These are phyloP conservation scores for Gryganskiella cystojenkinii DNA, from an alignment of 192 early-diverging fungal species.

Conservation along the genomic window DNA sequence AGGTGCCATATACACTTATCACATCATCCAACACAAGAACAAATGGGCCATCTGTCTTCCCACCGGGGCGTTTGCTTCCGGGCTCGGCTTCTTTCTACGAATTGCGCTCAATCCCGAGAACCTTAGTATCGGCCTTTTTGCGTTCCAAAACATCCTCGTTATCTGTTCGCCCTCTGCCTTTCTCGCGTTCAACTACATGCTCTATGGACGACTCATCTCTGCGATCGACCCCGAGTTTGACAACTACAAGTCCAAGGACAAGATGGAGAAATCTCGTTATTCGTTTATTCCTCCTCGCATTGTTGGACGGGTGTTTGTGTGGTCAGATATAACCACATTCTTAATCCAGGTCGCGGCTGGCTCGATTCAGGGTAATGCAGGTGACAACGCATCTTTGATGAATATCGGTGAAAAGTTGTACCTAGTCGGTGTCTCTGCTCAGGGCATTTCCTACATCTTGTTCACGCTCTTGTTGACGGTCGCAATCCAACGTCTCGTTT, in stretches of 20 bases:
- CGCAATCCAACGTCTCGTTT: slow-evolving; percentile 10
- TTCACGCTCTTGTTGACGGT: slow-evolving; percentile 20
- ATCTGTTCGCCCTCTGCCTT: slow-evolving; percentile 23
- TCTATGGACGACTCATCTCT: slow-evolving; percentile 27
- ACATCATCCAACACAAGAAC: slow-evolving; percentile 4
- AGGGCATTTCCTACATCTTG: slow-evolving; percentile 24
- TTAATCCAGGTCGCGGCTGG: slow-evolving; percentile 23
- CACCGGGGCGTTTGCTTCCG: slow-evolving; percentile 21
- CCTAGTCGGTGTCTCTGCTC: slow-evolving; percentile 23
- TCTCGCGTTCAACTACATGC: slow-evolving; percentile 48
- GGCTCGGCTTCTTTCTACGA: slow-evolving; percentile 17
- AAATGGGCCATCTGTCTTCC: slow-evolving; percentile 41
- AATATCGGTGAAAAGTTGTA: slow-evolving; percentile 25
- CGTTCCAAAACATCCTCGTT: slow-evolving; percentile 5
- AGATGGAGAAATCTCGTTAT: slow-evolving; percentile 22
- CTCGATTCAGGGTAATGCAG: slow-evolving; percentile 12
- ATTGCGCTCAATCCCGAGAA: not conserved
- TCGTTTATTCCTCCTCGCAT: slow-evolving; percentile 37
- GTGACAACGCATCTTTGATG: not conserved
- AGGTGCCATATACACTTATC: not conserved
- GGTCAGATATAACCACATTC: slow-evolving; percentile 20
- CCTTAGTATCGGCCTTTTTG: not conserved
- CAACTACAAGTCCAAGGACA: not conserved
- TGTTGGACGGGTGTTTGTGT: slow-evolving; percentile 28
- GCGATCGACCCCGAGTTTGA: slow-evolving; percentile 25